Base-by-base conservation (phyloP, 495 filamentous ascomycete species). In the Trichoderma virens region DNA sequence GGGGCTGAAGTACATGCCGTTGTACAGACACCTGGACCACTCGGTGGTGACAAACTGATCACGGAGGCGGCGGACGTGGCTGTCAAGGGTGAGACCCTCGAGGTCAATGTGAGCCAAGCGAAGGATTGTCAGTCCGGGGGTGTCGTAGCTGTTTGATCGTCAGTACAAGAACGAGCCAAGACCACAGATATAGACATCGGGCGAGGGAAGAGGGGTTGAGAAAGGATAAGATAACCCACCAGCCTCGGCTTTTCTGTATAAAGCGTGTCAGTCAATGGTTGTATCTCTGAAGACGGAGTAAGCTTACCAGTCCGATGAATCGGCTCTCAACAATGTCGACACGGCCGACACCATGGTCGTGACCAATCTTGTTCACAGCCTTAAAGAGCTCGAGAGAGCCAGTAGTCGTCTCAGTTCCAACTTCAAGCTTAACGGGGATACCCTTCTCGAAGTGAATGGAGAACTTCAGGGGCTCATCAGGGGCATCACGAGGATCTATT, bases 321-420 rank as follows among this genome's bases (percentile, higher is more conserved):
- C 90, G 84, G 78, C 89, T 91, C 83, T 97, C 92, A 61, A 93
- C 93, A 69, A 97, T 97, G 72, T 97, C 92, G 68, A 96, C 88
- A 71, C 93, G 80, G 68, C 93, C 93, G 65, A 96, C 81, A 71
- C 93, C 93, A 74, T 93, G 74, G 60, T 78, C 82, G 67, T 85
- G 82, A 63, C 84, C 93, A 70, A 96, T 92, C 62, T 83, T 76
- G 80, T 97, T 97, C 66, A 86, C 80, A 38, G 85, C 80, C 68
- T 88, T 79, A 82, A 97, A 97, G 39, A 97, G 76, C 67, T 92
- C 89, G 30, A 97, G 78, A 20, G 85, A 76, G 69, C 90, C 91
- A 27, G 90, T 93, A 69, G 82, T 79, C 54, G 81, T 81, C 82
- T 91, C 86, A 59, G 77, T 80, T n/a, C 79, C 76, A 63, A 78